Conservation (phyloP, 306 rosid genomes). For the Prunus dulcis region DNA sequence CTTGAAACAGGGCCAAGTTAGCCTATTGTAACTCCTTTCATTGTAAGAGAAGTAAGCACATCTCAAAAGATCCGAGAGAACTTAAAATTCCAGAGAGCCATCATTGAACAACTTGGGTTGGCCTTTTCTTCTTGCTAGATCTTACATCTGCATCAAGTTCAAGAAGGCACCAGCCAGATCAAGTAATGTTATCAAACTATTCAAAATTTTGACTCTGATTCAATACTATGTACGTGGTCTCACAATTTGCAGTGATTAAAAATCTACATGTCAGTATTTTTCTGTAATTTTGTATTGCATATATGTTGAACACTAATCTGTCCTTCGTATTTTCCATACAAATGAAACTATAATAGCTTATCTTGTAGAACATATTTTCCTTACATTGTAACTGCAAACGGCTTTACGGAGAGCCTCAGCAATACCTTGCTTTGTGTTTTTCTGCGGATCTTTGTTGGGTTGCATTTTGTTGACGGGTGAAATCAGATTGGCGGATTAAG, state of each 20-base stretch:
- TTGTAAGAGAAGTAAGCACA: not conserved
- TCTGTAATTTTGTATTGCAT: not conserved
- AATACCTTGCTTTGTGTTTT: no score
- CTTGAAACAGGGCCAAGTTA: constrained; percentile 12
- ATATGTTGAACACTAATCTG: not conserved
- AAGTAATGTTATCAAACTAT: not conserved
- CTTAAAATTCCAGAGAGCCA: not conserved
- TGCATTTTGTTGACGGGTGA: no score
- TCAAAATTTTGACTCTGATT: not conserved
- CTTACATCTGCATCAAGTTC: not conserved
- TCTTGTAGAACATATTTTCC: not conserved
- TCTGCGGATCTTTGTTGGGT: no score
- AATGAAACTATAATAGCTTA: not conserved
- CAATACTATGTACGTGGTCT: not conserved
- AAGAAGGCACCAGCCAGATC: not conserved
- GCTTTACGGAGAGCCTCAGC: no score
- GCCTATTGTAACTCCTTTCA: not conserved
- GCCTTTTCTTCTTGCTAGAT: not conserved
- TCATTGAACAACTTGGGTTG: not conserved
- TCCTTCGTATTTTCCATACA: not conserved
- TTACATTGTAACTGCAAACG: no score
- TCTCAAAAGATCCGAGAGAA: not conserved
- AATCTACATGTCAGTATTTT: not conserved
- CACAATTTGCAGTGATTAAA: not conserved
- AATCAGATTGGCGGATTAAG: no score